Percentiles rank a stretch among this genome's conserved stretches.
Evolutionary conservation across 1,139 yeast species (phyloP).

Genomic region (Yamadazyma atlantica): DNA sequence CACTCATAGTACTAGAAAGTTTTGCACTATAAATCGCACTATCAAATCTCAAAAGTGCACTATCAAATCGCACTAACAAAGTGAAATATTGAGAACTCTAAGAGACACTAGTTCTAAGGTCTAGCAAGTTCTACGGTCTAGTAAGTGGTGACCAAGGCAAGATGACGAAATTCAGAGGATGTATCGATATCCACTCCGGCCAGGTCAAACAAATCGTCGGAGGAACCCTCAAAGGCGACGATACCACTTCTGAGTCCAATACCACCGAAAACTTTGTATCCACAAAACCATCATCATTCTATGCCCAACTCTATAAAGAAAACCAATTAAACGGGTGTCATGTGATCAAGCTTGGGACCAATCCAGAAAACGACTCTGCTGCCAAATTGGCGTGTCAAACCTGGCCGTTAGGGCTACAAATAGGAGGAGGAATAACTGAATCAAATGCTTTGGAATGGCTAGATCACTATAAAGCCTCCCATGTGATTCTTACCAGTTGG

Average conservation of each 20-base stretch:
- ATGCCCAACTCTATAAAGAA: constrained; percentile 66
- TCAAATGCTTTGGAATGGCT: constrained; percentile 79
- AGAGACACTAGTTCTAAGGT: too few relatives aligned
- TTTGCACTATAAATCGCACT: too few relatives aligned
- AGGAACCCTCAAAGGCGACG: constrained; percentile 70
- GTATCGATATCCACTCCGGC: constrained; percentile 93
- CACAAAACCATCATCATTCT: constrained; percentile 69
- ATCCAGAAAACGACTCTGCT: constrained; percentile 74
- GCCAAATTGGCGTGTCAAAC: constrained; percentile 71
- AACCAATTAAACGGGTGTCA: constrained; percentile 74
- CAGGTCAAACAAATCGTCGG: constrained; percentile 97
- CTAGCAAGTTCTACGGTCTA: too few relatives aligned
- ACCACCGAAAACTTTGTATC: constrained; percentile 80
- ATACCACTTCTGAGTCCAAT: constrained; percentile 28
- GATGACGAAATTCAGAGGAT: constrained; percentile 93
- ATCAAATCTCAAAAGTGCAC: too few relatives aligned
- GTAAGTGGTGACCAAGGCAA: too few relatives aligned
- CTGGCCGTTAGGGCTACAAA: constrained; percentile 77
- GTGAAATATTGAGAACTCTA: too few relatives aligned
- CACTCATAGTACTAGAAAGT: constrained; percentile 6
- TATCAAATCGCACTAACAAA: too few relatives aligned
- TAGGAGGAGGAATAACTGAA: constrained; percentile 89
- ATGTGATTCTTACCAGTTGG: constrained; percentile 92
- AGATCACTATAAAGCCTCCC: constrained; percentile 59
- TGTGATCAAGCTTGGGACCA: constrained; percentile 85